A percentile compares a stretch with the other conserved stretches of the same genome.
Evolutionary conservation across 1,284 basidiomycete species (phyloP).

Genomic region (Ceratobasidium sp.): DNA sequence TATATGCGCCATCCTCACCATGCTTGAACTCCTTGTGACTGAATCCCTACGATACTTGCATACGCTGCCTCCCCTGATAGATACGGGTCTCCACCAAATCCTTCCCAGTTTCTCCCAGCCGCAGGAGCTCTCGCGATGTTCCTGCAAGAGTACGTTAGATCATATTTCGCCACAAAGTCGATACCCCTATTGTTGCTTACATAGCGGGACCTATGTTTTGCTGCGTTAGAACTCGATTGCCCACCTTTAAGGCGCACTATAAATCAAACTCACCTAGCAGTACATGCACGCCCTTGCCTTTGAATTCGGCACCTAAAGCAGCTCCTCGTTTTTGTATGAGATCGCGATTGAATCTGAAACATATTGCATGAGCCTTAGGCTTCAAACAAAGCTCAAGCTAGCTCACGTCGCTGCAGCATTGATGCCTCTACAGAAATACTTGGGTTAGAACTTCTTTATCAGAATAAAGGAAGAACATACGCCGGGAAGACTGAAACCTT

Average conservation of each 20-base stretch:
- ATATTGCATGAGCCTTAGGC: neutral
- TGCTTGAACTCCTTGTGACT: conserved; percentile 67
- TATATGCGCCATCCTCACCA: conserved; percentile 48
- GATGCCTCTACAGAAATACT: conserved; percentile 62
- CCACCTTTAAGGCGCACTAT: neutral
- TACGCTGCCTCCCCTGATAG: conserved; percentile 70
- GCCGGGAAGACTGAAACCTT: conserved; percentile 74
- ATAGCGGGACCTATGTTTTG: conserved; percentile 13
- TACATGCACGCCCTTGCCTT: conserved; percentile 73
- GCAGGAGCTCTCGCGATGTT: conserved; percentile 69
- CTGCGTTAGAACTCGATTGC: neutral
- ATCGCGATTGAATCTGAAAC: conserved; percentile 68
- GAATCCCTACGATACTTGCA: conserved; percentile 64
- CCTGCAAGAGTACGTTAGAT: conserved; percentile 51
- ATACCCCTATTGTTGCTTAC: neutral
- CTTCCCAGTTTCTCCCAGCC: conserved; percentile 80
- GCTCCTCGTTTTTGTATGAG: conserved; percentile 70
- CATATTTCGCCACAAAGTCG: neutral
- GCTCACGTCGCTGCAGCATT: conserved; percentile 73
- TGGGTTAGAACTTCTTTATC: neutral
- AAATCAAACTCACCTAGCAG: conserved; percentile 59
- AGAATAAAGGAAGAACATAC: conserved; percentile 53
- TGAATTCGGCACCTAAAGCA: conserved; percentile 75
- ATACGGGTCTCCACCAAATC: conserved; percentile 68
- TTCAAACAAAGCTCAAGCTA: neutral